Evolutionary conservation across 2,329 filamentous ascomycete species (phyloP).

Genomic region (Penicillium italicum): DNA sequence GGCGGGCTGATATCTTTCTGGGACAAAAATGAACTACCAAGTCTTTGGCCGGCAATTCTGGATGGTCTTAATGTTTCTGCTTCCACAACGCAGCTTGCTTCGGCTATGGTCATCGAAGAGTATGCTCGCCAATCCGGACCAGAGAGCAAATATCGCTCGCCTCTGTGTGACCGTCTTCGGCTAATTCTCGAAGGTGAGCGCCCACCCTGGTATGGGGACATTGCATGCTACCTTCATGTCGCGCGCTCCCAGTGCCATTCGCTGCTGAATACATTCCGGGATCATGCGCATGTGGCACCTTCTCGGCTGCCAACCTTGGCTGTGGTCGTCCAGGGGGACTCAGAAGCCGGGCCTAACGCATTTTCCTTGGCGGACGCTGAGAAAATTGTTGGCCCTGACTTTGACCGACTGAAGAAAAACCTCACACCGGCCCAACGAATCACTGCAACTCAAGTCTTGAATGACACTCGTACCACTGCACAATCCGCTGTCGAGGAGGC

Average conservation of each 20-base stretch:
- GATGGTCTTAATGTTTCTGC: slow-evolving; percentile 67
- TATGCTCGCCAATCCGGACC: slow-evolving; percentile 61
- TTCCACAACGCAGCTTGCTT: slow-evolving; percentile 80
- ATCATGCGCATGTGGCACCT: slow-evolving; percentile 76
- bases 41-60: slow-evolving; percentile 63
- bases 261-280: slow-evolving; percentile 84
- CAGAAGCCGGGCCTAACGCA: slow-evolving; percentile 84
- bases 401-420: slow-evolving; percentile 80
- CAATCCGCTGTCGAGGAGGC: slow-evolving; percentile 74
- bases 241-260: slow-evolving; percentile 89
- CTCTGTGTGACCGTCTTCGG: slow-evolving; percentile 59
- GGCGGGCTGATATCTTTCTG: slow-evolving; percentile 77
- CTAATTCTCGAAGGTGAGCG: slow-evolving; percentile 77
- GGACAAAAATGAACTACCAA: slow-evolving; percentile 52
- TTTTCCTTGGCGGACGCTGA: slow-evolving; percentile 87
- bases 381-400: slow-evolving; percentile 80
- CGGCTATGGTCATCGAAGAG: slow-evolving; percentile 82
- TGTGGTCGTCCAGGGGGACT: slow-evolving; percentile 88
- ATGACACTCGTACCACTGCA: slow-evolving; percentile 70
- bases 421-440: slow-evolving; percentile 84
- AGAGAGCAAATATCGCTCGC: slow-evolving; percentile 31
- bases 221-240: slow-evolving; percentile 84
- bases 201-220: slow-evolving; percentile 78
- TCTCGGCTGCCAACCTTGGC: slow-evolving; percentile 75
- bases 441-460: slow-evolving; percentile 73